Conservation (phyloP, 2,329 filamentous ascomycete species). For the Apiospora kogelbergensis region DNA sequence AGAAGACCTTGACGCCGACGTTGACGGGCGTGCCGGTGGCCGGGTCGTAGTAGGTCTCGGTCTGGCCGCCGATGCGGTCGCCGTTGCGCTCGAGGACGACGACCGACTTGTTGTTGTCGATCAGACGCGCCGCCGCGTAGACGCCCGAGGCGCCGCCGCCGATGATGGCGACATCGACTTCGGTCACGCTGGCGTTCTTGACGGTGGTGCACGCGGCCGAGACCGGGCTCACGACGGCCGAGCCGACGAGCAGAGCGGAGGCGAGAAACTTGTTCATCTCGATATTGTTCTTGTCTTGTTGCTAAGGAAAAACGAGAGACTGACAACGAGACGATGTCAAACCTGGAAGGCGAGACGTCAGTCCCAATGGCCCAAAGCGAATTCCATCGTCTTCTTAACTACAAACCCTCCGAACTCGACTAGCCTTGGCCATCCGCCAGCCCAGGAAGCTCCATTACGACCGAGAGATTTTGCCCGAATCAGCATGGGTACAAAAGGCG, state of each 20-base stretch:
- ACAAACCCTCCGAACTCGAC: not conserved
- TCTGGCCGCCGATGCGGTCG: conserved; percentile 9
- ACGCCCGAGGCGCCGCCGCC: conserved; percentile 12
- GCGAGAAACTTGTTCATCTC: not conserved
- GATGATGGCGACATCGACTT: conserved; percentile 11
- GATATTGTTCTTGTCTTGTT: not conserved
- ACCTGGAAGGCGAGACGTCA: not conserved
- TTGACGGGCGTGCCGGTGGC: conserved; percentile 5
- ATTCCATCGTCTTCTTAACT: not conserved
- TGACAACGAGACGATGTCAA: not conserved
- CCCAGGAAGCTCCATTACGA: not conserved
- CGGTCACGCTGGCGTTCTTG: not conserved
- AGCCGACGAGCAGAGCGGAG: not conserved
- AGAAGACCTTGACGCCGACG: conserved; percentile 10
- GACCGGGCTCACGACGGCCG: not conserved
- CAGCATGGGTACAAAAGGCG: not conserved
- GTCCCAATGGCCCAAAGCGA: not conserved
- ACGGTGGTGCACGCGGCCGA: not conserved
- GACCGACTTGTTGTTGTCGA: conserved; percentile 7
- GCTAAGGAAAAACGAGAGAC: not conserved
- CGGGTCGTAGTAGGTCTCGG: conserved; percentile 12
- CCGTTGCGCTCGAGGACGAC: conserved; percentile 6
- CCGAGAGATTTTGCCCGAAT: not conserved
- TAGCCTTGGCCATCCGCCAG: not conserved
- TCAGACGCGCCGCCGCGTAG: conserved; percentile 8